These are phyloP conservation scores for Camelina neglecta DNA, from an alignment of 345 rosid species.

Conservation along the genomic window DNA sequence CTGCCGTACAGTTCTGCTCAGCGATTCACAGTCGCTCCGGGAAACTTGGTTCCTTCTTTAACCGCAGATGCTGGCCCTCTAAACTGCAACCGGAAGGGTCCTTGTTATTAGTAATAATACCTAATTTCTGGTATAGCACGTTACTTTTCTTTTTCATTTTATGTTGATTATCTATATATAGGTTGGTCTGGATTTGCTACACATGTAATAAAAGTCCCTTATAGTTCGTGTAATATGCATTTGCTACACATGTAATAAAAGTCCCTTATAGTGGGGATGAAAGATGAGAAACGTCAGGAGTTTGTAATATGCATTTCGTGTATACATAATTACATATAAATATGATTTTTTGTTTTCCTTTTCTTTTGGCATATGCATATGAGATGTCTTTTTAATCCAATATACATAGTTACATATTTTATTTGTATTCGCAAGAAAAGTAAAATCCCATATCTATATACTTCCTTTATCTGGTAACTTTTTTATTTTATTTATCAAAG, in stretches of 20 bases:
- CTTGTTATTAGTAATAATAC: conserved; percentile 45
- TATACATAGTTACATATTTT: not conserved
- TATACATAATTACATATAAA: not conserved
- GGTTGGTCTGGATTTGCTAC: not conserved
- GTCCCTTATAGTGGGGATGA: too few relatives aligned
- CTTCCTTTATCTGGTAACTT: too few relatives aligned
- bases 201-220: not conserved
- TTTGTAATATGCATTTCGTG: not conserved
- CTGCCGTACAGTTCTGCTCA: conserved; percentile 62
- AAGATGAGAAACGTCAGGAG: too few relatives aligned
- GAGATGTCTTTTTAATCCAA: not conserved
- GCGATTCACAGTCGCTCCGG: conserved; percentile 59
- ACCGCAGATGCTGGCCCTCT: conserved; percentile 81
- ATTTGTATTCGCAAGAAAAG: not conserved
- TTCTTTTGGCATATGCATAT: not conserved
- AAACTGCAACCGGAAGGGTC: conserved; percentile 43
- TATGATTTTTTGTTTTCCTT: not conserved
- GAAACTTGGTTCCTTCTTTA: conserved; percentile 64
- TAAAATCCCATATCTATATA: conserved; percentile 1
- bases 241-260: too few relatives aligned
- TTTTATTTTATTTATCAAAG: not conserved
- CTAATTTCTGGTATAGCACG: conserved; percentile 9
- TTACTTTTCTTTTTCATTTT: not conserved
- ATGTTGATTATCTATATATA: not conserved
- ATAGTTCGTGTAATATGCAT: too few relatives aligned